phyloP scores from a whole-genome alignment of 192 early-diverging fungal genomes.

The Entomortierella lignicola region DNA sequence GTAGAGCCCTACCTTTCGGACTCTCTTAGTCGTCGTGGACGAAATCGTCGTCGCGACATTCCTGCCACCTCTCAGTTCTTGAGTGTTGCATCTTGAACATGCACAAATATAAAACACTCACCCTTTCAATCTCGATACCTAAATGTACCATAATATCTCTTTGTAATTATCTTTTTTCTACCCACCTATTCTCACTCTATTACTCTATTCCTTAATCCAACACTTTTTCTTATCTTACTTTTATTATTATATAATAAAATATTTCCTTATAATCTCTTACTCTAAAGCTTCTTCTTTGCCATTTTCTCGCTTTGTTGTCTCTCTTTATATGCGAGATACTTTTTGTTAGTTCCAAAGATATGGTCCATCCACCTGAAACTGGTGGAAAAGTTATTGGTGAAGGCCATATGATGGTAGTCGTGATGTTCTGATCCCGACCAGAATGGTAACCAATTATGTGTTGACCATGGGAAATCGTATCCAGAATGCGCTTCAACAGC shows the following conservation, averaged over 20 bases:
- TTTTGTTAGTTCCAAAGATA: constrained; percentile 84
- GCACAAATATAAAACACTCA: neutral
- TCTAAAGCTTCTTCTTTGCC: constrained; percentile 8
- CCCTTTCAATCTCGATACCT: no score
- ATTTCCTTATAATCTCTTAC: neutral
- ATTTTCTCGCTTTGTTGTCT: constrained; percentile 35
- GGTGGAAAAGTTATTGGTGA: constrained; percentile 81
- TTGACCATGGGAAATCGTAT: constrained; percentile 95
- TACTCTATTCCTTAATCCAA: constrained; percentile 3
- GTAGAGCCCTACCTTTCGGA: constrained; percentile 51
- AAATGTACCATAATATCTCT: constrained; percentile 23
- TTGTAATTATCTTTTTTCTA: constrained; percentile 5
- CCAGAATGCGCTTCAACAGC: constrained; percentile 92
- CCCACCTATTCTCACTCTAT: neutral
- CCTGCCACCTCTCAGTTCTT: constrained; percentile 27
- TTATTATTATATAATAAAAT: neutral
- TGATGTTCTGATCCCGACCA: constrained; percentile 94
- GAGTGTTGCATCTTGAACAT: constrained; percentile 16
- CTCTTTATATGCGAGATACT: constrained; percentile 71
- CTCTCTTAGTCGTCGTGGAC: constrained; percentile 45
- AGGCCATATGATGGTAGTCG: constrained; percentile 90
- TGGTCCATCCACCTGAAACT: constrained; percentile 92
- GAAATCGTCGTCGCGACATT: constrained; percentile 19
- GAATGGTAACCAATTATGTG: constrained; percentile 85
- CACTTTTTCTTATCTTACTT: constrained; percentile 3